Base-by-base conservation (phyloP, 176 grass and related monocot genomes). In the Carex cristatella region DNA sequence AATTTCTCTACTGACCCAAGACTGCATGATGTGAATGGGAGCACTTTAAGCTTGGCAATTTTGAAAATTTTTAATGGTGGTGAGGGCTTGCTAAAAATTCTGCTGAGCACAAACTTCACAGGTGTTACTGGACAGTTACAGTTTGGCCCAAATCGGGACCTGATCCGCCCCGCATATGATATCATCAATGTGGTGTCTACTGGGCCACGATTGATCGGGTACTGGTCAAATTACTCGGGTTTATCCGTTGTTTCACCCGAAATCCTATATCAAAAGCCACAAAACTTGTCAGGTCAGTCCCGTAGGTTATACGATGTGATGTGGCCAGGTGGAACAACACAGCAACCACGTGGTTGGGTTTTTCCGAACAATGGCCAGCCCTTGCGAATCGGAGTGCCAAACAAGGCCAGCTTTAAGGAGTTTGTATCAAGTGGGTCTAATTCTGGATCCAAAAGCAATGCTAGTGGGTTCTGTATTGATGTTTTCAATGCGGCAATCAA, bases 221-320 rank as follows among this genome's bases (percentile, higher is more conserved):
- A 97, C 82, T 97, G 89, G 94, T 91, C 91, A 64, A 97, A 97
- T 80, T 86, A 91, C 44, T 93, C 89, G 30, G 87, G 91, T 32
- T 84, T 97, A 65, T 91, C 94, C 10, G 86, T 93, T 65, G 51
- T 65, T 90, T 58, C 89, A 81, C 91, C 91, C 46, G 91, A 35
- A 97, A 89, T 78, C 79, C 76, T 89, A 70, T 93, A 91, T 76
- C 82, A 42, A 57, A 90, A 91, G 70, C 89, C 86, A 51, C 76
- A 78, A 77, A 97, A 93, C 89, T 73, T 15, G n/a, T 91, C 94
- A 14, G 79, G 42, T 54, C 81, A 82, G 86, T 32, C 49, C 18
- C 94, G 84, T 31, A 84, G 15, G 60, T 61, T 97, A 40, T 46
- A 87, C 5, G 74, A 87, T 83, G 88, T 90, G 81, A 35, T 93